Percentiles rank a stretch among this genome's conserved stretches.
Evolutionary conservation across 2,329 filamentous ascomycete species (phyloP).

Genomic region (Ophiocordyceps australis): DNA sequence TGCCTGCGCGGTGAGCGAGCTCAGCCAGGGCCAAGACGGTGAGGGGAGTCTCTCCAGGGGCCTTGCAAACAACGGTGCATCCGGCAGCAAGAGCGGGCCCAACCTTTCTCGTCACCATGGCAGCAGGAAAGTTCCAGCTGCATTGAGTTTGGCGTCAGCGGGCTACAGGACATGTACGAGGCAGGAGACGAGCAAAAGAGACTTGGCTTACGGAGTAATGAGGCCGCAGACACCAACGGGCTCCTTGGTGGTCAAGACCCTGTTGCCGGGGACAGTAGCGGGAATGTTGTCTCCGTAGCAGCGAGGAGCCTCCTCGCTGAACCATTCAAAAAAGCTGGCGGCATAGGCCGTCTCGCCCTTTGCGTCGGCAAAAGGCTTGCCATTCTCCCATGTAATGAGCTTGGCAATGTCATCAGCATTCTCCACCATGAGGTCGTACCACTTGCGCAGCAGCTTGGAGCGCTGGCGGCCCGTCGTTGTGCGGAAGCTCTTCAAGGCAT

Average conservation of each 20-base stretch:
- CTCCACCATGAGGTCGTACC: slow-evolving; percentile 65
- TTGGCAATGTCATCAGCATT: slow-evolving; percentile 67
- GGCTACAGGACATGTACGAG: not conserved
- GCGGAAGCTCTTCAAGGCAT: slow-evolving; percentile 55
- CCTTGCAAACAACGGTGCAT: slow-evolving; percentile 85
- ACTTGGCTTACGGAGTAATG: slow-evolving; percentile 44
- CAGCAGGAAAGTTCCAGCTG: slow-evolving; percentile 70
- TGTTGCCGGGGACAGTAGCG: slow-evolving; percentile 49
- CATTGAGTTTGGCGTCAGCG: not conserved
- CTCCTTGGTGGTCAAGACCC: slow-evolving; percentile 64
- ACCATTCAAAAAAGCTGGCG: slow-evolving; percentile 65
- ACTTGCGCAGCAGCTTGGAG: slow-evolving; percentile 55
- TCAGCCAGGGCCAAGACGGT: slow-evolving; percentile 78
- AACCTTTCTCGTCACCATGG: slow-evolving; percentile 56
- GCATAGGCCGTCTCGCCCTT: slow-evolving; percentile 56
- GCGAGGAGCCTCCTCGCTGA: slow-evolving; percentile 59
- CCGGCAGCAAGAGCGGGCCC: slow-evolving; percentile 75
- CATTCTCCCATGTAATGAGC: slow-evolving; percentile 80
- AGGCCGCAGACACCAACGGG: slow-evolving; percentile 70
- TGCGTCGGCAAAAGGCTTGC: slow-evolving; percentile 64
- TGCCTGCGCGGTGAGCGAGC: slow-evolving; percentile 68
- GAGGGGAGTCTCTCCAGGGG: slow-evolving; percentile 82
- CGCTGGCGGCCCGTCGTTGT: slow-evolving; percentile 57
- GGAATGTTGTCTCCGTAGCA: slow-evolving; percentile 61
- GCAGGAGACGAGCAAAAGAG: not conserved